Evolutionary conservation across 139 green algal species (phyloP).

Genomic region (Tetradesmus obliquus): DNA sequence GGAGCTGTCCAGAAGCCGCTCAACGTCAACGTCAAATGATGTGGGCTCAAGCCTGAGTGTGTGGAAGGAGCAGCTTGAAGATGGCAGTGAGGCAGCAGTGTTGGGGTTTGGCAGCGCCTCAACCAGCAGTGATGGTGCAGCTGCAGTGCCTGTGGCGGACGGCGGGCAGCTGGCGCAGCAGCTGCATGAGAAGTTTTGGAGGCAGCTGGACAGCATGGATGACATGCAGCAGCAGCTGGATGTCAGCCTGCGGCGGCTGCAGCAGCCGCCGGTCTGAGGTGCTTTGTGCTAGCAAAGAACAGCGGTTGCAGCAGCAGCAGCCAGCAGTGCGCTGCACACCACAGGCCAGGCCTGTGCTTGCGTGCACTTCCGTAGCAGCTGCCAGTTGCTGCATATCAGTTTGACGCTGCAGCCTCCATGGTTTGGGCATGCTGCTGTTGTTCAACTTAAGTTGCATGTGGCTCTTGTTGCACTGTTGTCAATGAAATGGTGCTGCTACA

Average conservation of each 20-base stretch:
- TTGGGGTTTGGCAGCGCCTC: neutral
- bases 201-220: neutral
- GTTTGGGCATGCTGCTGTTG: no score
- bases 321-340: no score
- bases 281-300: no score
- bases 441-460: no score
- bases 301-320: no score
- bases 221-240: neutral
- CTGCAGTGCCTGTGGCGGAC: neutral
- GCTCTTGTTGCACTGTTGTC: no score
- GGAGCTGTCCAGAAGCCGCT: no score
- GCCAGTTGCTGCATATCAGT: no score
- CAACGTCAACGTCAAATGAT: neutral
- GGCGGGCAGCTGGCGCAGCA: neutral
- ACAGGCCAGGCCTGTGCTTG: no score
- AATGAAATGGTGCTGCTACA: no score
- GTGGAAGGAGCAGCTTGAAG: neutral
- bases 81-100: neutral
- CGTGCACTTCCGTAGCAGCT: no score
- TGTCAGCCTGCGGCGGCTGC: neutral
- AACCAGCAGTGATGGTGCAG: neutral
- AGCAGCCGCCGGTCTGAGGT: neutral
- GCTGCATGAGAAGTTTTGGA: neutral
- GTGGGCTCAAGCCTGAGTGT: neutral
- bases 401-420: no score